These are phyloP conservation scores for Fraxinus velutina DNA, from an alignment of 305 asterid species.

Conservation along the genomic window DNA sequence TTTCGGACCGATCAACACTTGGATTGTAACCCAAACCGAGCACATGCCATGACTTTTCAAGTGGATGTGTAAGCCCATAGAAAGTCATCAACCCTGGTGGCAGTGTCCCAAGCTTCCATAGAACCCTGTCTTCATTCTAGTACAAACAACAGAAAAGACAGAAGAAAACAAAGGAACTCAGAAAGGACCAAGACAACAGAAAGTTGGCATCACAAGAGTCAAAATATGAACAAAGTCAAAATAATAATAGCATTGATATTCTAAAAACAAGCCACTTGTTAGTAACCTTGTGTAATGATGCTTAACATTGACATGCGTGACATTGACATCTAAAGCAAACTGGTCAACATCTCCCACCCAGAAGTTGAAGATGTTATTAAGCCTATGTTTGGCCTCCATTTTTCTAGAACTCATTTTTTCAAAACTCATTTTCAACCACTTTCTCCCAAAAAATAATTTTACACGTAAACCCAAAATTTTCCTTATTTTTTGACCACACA, in stretches of 20 bases:
- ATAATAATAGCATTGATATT: not conserved
- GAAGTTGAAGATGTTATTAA: not conserved
- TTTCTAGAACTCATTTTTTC: too few species aligned
- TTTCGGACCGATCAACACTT: conserved; percentile 70
- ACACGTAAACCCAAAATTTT: too few species aligned
- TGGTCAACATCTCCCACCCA: not conserved
- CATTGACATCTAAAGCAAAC: not conserved
- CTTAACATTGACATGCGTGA: not conserved
- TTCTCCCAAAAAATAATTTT: too few species aligned
- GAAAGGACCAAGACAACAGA: not conserved
- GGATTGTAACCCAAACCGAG: conserved; percentile 97
- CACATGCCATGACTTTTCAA: conserved; percentile 94
- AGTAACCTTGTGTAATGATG: not conserved
- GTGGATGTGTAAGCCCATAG: conserved; percentile 90
- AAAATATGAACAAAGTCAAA: not conserved
- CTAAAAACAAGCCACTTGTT: not conserved
- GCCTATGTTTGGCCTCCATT: not conserved
- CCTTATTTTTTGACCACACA: too few species aligned
- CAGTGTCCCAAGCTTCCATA: conserved; percentile 97
- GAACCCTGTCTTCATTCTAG: conserved; percentile 90
- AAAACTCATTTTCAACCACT: too few species aligned
- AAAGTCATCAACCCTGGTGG: conserved; percentile 97
- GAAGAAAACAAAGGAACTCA: conserved; percentile 5
- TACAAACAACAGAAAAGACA: conserved; percentile 20
- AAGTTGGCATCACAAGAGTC: conserved; percentile 1